These are phyloP conservation scores for Diversispora epigaea DNA, from an alignment of 192 early-diverging fungal genomes.

Conservation along the genomic window DNA sequence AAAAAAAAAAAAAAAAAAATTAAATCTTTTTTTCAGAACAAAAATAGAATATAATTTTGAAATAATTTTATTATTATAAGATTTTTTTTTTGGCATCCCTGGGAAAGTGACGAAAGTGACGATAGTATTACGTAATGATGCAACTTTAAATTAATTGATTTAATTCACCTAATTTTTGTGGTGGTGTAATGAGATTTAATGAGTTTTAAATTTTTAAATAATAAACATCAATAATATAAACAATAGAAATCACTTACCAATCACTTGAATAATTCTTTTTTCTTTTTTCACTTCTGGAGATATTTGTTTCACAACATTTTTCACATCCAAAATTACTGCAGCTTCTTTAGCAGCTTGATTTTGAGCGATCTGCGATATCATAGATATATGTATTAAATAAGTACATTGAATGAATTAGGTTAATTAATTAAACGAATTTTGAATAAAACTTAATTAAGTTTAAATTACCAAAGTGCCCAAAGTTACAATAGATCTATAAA, in stretches of 20 bases:
- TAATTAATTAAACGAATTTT: conserved; percentile 1
- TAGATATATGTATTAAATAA: neutral
- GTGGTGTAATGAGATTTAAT: too few species aligned
- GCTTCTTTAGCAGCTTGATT: conserved; percentile 28
- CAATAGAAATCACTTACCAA: neutral
- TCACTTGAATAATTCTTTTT: neutral
- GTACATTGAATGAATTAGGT: neutral
- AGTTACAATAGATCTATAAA: conserved; percentile 24
- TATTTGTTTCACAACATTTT: neutral
- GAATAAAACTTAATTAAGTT: neutral
- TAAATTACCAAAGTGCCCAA: conserved; percentile 24
- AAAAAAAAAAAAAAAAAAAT: too few species aligned
- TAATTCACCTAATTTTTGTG: too few species aligned
- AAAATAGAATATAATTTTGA: too few species aligned
- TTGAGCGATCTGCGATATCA: neutral
- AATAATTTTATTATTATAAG: too few species aligned
- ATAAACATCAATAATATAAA: too few species aligned
- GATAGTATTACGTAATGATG: too few species aligned
- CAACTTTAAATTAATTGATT: too few species aligned
- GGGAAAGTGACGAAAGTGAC: too few species aligned
- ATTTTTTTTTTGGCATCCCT: too few species aligned
- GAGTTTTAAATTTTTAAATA: too few species aligned
- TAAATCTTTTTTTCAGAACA: too few species aligned
- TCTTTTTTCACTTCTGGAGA: conserved; percentile 3
- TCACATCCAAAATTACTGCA: neutral